These are phyloP conservation scores for Penicillium manginii DNA, from an alignment of 495 filamentous ascomycete genomes.

Conservation along the genomic window DNA sequence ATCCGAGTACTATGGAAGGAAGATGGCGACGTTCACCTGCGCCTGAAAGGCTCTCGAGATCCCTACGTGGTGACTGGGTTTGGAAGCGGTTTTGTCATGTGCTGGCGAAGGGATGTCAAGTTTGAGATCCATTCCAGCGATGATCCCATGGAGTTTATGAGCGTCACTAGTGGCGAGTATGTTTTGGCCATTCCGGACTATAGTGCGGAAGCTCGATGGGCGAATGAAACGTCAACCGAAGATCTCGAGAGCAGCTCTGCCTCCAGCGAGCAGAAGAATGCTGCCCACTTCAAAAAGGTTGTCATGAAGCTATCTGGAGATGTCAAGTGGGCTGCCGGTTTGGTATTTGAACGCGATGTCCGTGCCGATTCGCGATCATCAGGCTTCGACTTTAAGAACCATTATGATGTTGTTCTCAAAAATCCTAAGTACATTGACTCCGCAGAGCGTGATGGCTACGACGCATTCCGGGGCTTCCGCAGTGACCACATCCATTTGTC, in stretches of 20 bases:
- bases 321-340: slow-evolving; percentile 85
- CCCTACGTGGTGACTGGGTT: slow-evolving; percentile 92
- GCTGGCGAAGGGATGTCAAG: slow-evolving; percentile 89
- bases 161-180: slow-evolving; percentile 91
- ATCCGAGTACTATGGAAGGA: slow-evolving; percentile 88
- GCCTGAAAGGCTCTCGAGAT: slow-evolving; percentile 88
- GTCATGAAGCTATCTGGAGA: slow-evolving; percentile 97
- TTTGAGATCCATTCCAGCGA: slow-evolving; percentile 82
- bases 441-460: slow-evolving; percentile 62
- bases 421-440: slow-evolving; percentile 72
- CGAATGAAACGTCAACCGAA: slow-evolving; percentile 54
- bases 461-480: slow-evolving; percentile 91
- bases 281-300: slow-evolving; percentile 91
- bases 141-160: slow-evolving; percentile 92
- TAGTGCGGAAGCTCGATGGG: slow-evolving; percentile 79
- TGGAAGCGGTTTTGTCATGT: slow-evolving; percentile 95
- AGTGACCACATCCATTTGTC: slow-evolving; percentile 97
- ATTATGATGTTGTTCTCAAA: slow-evolving; percentile 89
- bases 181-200: slow-evolving; percentile 93
- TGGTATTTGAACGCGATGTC: slow-evolving; percentile 88
- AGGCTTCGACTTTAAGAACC: slow-evolving; percentile 80
- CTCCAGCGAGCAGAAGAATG: slow-evolving; percentile 68
- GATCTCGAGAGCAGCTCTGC: slow-evolving; percentile 67
- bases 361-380: slow-evolving; percentile 61
- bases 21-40: slow-evolving; percentile 93